Percentiles rank a stretch among this genome's conserved stretches.
These are phyloP conservation scores for Fonsecaea pedrosoi DNA, from an alignment of 2,329 filamentous ascomycete genomes.

Conservation along the genomic window DNA sequence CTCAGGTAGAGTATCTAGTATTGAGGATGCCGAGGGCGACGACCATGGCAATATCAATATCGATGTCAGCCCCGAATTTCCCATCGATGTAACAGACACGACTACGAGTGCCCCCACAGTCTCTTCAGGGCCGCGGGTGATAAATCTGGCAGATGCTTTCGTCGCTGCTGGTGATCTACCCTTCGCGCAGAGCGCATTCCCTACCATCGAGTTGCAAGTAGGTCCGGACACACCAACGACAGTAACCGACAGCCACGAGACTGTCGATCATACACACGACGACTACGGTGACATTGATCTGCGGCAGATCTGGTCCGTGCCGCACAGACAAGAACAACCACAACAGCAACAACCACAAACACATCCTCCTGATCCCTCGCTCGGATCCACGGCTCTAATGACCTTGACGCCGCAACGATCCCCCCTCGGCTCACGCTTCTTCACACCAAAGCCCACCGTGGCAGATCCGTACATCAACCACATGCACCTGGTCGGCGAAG, in stretches of 20 bases:
- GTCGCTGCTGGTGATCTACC: constrained; percentile 33
- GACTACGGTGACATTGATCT: constrained; percentile 32
- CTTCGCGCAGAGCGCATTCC: constrained; percentile 11
- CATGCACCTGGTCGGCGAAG: constrained; percentile 27
- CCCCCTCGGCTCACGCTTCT: constrained; percentile 1
- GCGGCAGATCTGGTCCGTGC: constrained; percentile 26
- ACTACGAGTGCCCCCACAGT: not conserved
- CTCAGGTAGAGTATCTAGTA: not conserved
- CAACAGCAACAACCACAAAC: not conserved
- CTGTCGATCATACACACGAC: constrained; percentile 19
- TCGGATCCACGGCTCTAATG: constrained; percentile 2
- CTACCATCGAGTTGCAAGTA: constrained; percentile 16
- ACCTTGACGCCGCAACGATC: constrained; percentile 16
- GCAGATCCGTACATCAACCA: constrained; percentile 33
- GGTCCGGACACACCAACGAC: constrained; percentile 14
- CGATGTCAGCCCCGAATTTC: not conserved
- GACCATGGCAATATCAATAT: not conserved
- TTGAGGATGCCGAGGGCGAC: not conserved
- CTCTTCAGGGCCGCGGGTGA: constrained; percentile 8
- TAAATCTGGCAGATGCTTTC: constrained; percentile 33
- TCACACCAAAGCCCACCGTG: not conserved
- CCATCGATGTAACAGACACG: not conserved
- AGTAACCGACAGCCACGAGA: not conserved
- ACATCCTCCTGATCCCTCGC: not conserved
- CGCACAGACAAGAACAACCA: not conserved